Conservation (phyloP, 306 rosid genomes). For the Dicorynia guianensis region DNA sequence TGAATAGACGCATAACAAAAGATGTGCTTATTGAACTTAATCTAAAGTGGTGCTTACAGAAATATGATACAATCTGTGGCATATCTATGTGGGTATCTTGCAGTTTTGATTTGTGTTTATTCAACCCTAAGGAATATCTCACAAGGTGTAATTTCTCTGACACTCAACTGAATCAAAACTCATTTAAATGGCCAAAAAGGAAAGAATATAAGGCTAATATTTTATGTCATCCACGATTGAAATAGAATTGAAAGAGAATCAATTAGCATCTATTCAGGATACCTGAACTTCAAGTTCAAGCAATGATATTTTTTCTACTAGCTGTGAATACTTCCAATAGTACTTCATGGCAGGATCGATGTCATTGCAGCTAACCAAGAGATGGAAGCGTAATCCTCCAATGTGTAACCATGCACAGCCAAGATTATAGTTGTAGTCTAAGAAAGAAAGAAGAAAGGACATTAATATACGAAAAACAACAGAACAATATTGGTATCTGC, state of each 20-base stretch:
- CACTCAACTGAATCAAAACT: not conserved
- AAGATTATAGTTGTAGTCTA: slow-evolving; percentile 57
- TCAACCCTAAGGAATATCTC: not conserved
- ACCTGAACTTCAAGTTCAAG: slow-evolving; percentile 90
- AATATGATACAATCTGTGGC: not conserved
- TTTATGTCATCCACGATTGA: no score
- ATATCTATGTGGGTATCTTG: not conserved
- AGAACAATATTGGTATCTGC: not conserved
- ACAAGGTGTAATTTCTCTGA: not conserved
- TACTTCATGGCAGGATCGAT: slow-evolving; percentile 88
- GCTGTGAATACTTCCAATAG: slow-evolving; percentile 64
- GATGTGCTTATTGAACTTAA: no score
- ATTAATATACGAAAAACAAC: not conserved
- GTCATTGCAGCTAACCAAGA: slow-evolving; percentile 74
- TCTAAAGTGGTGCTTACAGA: no score
- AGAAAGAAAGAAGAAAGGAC: not conserved
- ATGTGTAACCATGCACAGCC: slow-evolving; percentile 81
- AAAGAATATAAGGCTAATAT: no score
- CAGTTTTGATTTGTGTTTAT: not conserved
- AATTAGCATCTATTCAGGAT: slow-evolving; percentile 16
- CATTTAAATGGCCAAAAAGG: not conserved
- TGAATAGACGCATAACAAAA: not conserved
- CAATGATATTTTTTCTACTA: slow-evolving; percentile 65
- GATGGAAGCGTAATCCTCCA: slow-evolving; percentile 77
- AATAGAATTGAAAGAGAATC: not conserved